Conservation (phyloP, 176 grass and related monocot species). For the Eleusine coracana region DNA sequence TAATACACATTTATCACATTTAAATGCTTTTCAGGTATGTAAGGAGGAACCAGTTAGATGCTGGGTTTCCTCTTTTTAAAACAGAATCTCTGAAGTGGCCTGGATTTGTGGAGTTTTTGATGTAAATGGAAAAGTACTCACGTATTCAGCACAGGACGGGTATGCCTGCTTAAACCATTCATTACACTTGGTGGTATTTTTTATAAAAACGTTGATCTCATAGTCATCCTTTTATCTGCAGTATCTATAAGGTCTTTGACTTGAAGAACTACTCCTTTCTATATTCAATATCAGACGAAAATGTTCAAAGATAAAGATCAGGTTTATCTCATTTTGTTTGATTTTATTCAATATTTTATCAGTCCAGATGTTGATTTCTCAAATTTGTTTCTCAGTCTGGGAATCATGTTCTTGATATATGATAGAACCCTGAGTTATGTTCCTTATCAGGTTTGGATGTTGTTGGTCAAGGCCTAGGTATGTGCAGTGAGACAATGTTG, state of each 20-base stretch:
- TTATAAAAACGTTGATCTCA: constrained; percentile 27
- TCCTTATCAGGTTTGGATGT: too few relatives aligned
- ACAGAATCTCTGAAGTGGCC: constrained; percentile 93
- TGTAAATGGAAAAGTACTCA: constrained; percentile 94
- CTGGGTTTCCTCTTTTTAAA: constrained; percentile 89
- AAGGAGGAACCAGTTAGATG: constrained; percentile 84
- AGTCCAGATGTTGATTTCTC: constrained; percentile 13
- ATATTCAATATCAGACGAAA: constrained; percentile 80
- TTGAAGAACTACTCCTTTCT: constrained; percentile 95
- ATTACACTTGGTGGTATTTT: neutral
- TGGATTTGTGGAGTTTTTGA: constrained; percentile 97
- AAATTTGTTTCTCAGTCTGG: constrained; percentile 62
- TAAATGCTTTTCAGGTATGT: constrained; percentile 66
- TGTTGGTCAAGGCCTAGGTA: too few relatives aligned
- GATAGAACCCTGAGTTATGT: constrained; percentile 74
- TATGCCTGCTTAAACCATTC: constrained; percentile 37
- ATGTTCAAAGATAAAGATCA: constrained; percentile 98
- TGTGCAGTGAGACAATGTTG: too few relatives aligned
- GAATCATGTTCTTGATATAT: constrained; percentile 99
- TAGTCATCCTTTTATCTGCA: constrained; percentile 39
- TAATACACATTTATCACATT: constrained; percentile 16
- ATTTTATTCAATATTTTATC: neutral
- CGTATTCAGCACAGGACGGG: constrained; percentile 92
- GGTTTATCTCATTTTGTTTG: constrained; percentile 42
- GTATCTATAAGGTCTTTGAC: constrained; percentile 95